phyloP scores from a whole-genome alignment of 306 rosid species.

The Ziziphus jujuba region DNA sequence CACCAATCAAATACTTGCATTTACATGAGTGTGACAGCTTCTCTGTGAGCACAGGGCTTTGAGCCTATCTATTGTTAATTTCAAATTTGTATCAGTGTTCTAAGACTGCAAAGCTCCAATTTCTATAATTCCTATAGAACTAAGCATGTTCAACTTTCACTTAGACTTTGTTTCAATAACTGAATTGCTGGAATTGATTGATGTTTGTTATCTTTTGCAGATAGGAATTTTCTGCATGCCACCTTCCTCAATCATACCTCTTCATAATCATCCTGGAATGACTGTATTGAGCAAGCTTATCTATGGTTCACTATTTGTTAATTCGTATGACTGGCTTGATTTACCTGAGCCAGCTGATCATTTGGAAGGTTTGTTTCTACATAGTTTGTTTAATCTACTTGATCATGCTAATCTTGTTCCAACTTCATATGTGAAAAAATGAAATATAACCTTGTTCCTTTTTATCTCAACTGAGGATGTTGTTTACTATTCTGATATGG shows the following conservation, averaged over 20 bases:
- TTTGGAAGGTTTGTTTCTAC: conserved; percentile 59
- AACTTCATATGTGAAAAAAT: no score
- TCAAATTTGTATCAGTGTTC: not conserved
- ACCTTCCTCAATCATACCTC: conserved; percentile 81
- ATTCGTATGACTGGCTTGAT: conserved; percentile 91
- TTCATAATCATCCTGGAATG: conserved; percentile 97
- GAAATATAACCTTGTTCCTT: no score
- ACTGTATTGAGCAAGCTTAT: conserved; percentile 94
- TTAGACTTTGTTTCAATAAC: conserved; percentile 13
- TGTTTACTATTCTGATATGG: no score
- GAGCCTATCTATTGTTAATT: conserved; percentile 1
- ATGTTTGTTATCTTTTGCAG: conserved; percentile 40
- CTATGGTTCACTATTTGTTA: conserved; percentile 78
- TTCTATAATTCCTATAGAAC: not conserved
- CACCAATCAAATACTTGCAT: conserved; percentile 89
- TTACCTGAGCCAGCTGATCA: conserved; percentile 49
- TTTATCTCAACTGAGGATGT: no score
- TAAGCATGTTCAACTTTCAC: not conserved
- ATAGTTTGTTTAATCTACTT: conserved; percentile 12
- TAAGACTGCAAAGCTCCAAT: conserved; percentile 4
- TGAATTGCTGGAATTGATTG: not conserved
- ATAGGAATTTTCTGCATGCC: conserved; percentile 99
- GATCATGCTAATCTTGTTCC: not conserved
- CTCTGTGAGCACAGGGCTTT: conserved; percentile 57
- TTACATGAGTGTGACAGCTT: conserved; percentile 76